A percentile compares a stretch with the other conserved stretches of the same genome.
Conservation (phyloP, 208 protist species). For the Tritrichomonas foetus region DNA sequence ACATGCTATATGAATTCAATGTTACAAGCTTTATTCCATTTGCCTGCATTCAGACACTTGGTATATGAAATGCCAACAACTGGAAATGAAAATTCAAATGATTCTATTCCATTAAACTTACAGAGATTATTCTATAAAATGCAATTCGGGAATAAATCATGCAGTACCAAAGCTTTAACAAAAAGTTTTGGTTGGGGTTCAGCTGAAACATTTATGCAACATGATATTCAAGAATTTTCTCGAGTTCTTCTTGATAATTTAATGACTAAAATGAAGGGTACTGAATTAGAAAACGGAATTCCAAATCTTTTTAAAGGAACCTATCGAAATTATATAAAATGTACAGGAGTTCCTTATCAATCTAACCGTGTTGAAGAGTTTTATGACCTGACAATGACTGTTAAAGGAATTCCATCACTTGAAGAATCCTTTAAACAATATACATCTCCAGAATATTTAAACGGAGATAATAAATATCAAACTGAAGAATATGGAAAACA, state of each 20-base stretch:
- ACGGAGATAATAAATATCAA: neutral
- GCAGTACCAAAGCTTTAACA: neutral
- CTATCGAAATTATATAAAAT: slow-evolving; percentile 42
- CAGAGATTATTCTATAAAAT: neutral
- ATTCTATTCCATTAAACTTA: slow-evolving; percentile 55
- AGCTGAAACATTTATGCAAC: neutral
- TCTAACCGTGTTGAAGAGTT: slow-evolving; percentile 60
- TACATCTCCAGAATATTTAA: neutral
- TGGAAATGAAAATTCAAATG: neutral
- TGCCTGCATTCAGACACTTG: neutral
- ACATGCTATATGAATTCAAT: slow-evolving; percentile 30
- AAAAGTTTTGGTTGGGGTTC: neutral
- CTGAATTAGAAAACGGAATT: neutral
- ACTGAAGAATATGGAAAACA: slow-evolving; percentile 38
- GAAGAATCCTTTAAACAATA: slow-evolving; percentile 49
- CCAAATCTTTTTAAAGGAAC: neutral
- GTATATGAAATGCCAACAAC: neutral
- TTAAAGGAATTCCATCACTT: slow-evolving; percentile 60
- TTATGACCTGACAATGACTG: slow-evolving; percentile 68
- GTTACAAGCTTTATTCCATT: no score
- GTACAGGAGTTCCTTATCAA: slow-evolving; percentile 70
- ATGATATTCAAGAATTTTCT: slow-evolving; percentile 30
- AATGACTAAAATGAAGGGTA: neutral
- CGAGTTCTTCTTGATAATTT: neutral
- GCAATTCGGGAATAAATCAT: neutral